Conservation (phyloP, 2,329 filamentous ascomycete genomes). For the Domatiomyces catenatus region DNA sequence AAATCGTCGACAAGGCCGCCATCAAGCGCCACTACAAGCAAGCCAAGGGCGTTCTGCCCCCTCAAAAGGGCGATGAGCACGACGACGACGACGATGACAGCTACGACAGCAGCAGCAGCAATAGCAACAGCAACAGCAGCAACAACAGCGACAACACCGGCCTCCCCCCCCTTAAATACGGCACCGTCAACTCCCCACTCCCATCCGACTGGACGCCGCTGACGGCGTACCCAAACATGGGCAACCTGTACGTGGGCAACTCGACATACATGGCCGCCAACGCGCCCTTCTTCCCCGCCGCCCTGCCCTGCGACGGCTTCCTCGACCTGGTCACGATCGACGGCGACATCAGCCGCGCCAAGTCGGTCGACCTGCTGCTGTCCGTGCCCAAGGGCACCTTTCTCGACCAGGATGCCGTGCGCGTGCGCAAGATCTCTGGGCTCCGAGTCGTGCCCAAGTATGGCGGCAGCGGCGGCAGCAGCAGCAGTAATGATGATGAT, state of each 20-base stretch:
- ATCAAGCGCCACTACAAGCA: slow-evolving; percentile 58
- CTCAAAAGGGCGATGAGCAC: slow-evolving; percentile 27
- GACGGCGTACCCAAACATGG: slow-evolving; percentile 58
- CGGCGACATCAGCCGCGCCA: slow-evolving; percentile 54
- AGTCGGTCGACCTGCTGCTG: slow-evolving; percentile 53
- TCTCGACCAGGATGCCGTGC: slow-evolving; percentile 63
- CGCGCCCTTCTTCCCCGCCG: slow-evolving; percentile 72
- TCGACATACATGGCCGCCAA: slow-evolving; percentile 86
- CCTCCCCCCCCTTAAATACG: slow-evolving; percentile 61
- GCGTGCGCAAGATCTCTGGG: slow-evolving; percentile 71
- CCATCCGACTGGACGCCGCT: slow-evolving; percentile 59
- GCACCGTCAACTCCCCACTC: slow-evolving; percentile 61
- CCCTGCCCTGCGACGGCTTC: slow-evolving; percentile 67
- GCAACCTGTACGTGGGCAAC: slow-evolving; percentile 89
- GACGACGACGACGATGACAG: slow-evolving; percentile 20
- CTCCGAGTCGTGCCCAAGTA: slow-evolving; percentile 65
- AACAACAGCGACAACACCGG: slow-evolving; percentile 22
- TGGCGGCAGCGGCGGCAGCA: slow-evolving; percentile 5
- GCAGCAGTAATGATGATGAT: slow-evolving; percentile 1
- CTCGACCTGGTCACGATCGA: slow-evolving; percentile 73
- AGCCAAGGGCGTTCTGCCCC: slow-evolving; percentile 19
- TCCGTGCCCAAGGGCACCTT: slow-evolving; percentile 58
- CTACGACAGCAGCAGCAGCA: slow-evolving; percentile 2
- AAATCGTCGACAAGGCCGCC: slow-evolving; percentile 56
- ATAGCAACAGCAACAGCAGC: slow-evolving; percentile 14